Conservation (phyloP, 1,139 yeast genomes). For the Candida labiduridarum region DNA sequence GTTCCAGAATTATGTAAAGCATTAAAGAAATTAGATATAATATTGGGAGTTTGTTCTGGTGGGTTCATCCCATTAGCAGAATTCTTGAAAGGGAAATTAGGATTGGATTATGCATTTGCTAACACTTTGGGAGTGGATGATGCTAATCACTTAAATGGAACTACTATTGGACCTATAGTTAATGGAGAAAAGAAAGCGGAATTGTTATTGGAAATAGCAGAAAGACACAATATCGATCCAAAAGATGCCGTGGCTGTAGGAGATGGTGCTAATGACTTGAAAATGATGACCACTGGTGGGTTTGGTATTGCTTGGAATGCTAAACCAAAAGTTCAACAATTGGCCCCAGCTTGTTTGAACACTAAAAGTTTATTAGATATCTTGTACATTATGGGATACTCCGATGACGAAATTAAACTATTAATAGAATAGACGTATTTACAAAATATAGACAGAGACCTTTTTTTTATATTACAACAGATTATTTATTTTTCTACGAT, state of each 20-base stretch:
- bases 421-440: conserved; percentile 19
- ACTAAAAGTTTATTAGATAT: conserved; percentile 69
- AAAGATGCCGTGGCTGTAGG: conserved; percentile 81
- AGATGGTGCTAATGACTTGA: conserved; percentile 95
- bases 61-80: conserved; percentile 91
- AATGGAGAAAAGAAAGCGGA: conserved; percentile 85
- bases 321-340: conserved; percentile 82
- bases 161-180: conserved; percentile 72
- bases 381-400: conserved; percentile 78
- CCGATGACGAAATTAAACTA: conserved; percentile 54
- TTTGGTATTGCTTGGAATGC: conserved; percentile 98
- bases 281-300: conserved; percentile 92
- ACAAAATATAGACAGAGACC: not conserved
- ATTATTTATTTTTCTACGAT: conserved; percentile 26
- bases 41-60: conserved; percentile 89
- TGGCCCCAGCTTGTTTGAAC: conserved; percentile 84
- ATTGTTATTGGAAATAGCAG: conserved; percentile 67
- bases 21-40: conserved; percentile 62
- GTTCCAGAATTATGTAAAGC: conserved; percentile 69
- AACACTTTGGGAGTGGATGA: conserved; percentile 63
- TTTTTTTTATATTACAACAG: too few species aligned
- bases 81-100: conserved; percentile 66
- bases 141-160: conserved; percentile 54
- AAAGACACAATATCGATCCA: conserved; percentile 59
- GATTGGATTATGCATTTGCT: conserved; percentile 87